Percentiles rank a stretch among this genome's conserved stretches.
Evolutionary conservation across 345 rosid genomes (phyloP).

Genomic region (Aquilaria yunnanensis): DNA sequence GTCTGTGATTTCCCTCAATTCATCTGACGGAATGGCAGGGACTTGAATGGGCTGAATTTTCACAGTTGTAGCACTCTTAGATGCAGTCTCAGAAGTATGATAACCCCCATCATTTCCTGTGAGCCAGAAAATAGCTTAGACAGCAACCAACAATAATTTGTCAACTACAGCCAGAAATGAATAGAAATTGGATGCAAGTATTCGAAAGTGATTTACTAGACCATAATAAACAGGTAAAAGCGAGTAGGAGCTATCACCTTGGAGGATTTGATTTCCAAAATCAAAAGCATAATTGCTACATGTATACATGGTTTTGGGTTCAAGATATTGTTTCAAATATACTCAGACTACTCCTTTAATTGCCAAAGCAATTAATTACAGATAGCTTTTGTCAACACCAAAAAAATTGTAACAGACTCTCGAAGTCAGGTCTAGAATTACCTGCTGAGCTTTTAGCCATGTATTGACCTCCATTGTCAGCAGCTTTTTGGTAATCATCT

Average conservation of each 20-base stretch:
- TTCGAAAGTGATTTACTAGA: too few species aligned
- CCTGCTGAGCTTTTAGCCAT: conserved; percentile 57
- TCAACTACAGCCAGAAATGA: neutral
- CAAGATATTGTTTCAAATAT: too few species aligned
- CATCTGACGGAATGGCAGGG: conserved; percentile 42
- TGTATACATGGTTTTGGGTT: too few species aligned
- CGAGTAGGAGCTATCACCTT: too few species aligned
- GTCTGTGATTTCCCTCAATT: conserved; percentile 55
- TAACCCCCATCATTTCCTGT: conserved; percentile 44
- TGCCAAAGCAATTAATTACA: too few species aligned
- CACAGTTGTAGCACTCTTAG: conserved; percentile 44
- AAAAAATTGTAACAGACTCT: too few species aligned
- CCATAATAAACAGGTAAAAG: too few species aligned
- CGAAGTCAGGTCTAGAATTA: conserved; percentile 14
- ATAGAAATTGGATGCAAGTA: neutral
- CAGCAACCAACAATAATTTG: too few species aligned
- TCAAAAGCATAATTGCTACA: too few species aligned
- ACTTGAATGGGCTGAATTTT: conserved; percentile 74
- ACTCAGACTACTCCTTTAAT: too few species aligned
- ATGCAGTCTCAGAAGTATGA: conserved; percentile 42
- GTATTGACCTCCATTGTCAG: conserved; percentile 62
- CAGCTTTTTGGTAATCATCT: conserved; percentile 57
- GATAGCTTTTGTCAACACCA: too few species aligned
- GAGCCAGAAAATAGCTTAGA: conserved; percentile 5
- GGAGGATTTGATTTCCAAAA: too few species aligned